Percentiles rank a stretch among this genome's conserved stretches.
These are phyloP conservation scores for Zancudomyces culisetae DNA, from an alignment of 371 early-diverging fungal species.

Conservation along the genomic window DNA sequence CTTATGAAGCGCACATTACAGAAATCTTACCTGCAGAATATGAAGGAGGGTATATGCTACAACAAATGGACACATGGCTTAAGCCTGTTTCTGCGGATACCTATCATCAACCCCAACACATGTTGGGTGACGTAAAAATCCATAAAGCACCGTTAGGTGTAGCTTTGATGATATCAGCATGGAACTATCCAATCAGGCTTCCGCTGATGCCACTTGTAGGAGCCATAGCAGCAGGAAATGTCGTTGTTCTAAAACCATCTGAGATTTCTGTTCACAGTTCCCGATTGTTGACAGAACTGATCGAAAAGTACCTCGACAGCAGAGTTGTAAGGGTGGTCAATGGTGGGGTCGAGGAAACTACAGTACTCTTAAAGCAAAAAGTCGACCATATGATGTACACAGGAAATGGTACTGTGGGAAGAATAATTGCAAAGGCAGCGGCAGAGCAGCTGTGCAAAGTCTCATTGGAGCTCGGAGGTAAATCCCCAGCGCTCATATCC, in stretches of 20 bases:
- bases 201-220: slow-evolving; percentile 53
- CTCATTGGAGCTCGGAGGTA: slow-evolving; percentile 77
- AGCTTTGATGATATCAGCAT: slow-evolving; percentile 50
- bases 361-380: slow-evolving; percentile 39
- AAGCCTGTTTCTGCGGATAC: slow-evolving; percentile 29
- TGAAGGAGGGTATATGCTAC: slow-evolving; percentile 39
- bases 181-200: slow-evolving; percentile 77
- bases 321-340: slow-evolving; percentile 44
- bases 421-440: slow-evolving; percentile 56
- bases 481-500: slow-evolving; percentile 55
- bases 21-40: slow-evolving; percentile 32
- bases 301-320: slow-evolving; percentile 55
- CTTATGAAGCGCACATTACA: slow-evolving; percentile 12
- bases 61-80: slow-evolving; percentile 40
- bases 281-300: slow-evolving; percentile 33
- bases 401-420: slow-evolving; percentile 57
- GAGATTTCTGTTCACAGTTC: slow-evolving; percentile 61
- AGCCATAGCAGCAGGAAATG: slow-evolving; percentile 86
- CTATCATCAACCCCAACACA: slow-evolving; percentile 19
- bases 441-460: slow-evolving; percentile 47
- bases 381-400: slow-evolving; percentile 83
- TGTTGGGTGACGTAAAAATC: slow-evolving; percentile 23
- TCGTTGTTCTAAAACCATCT: slow-evolving; percentile 72
- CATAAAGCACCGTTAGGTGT: slow-evolving; percentile 63
- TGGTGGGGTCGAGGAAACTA: slow-evolving; percentile 62